Base-by-base conservation (phyloP, 306 rosid species). In the Carpinus fangiana region DNA sequence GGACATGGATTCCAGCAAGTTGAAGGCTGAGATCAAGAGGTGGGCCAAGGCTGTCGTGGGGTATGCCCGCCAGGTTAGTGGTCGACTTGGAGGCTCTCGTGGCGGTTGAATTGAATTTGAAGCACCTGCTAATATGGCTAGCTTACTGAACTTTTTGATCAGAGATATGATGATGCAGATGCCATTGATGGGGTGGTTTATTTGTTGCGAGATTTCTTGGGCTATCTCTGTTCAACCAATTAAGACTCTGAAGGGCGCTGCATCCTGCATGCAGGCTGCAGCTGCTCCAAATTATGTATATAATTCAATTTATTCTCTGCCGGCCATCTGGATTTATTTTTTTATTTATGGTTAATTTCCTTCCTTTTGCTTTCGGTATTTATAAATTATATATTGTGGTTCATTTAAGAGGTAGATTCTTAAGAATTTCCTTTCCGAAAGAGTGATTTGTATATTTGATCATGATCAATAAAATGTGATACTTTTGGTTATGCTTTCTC, bases 1-100 rank as follows among this genome's bases (percentile, higher is more conserved):
- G 65, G 92, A 93, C 13, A 91, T 90, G 97, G 94, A 95, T 86
- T 86, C 97, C 4, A 77, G 62, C 81, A 93, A 90, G 87, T 57
- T 95, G 90, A 93, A 95, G 83, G 46, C 73, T 78, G 92, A 88
- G 66, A 93, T 95, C 85, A 85, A 28, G 79, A 93, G 83, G 65
- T 95, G 99, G 99, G 99, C 99, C 13, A 95, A 93, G 84, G 94
- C 93, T 38, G 98, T 95, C 13, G 98, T 88, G 57, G 82, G 90
- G 4, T 95, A 91, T 74, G 99, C 97, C n/a, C 90, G 98, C 23
- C 97, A 93, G 85, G 90, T 93, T 8, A 91, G 96, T 72, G 86
- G 72, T 51, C 83, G 87, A 41, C 84, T 93, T 16, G 91, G 95
- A 73, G 81, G 88, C 75, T 23, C 83, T 20, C 26, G 70, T 31